Evolutionary conservation across 208 protist genomes (phyloP).

Genomic region (Crithidia sp.): DNA sequence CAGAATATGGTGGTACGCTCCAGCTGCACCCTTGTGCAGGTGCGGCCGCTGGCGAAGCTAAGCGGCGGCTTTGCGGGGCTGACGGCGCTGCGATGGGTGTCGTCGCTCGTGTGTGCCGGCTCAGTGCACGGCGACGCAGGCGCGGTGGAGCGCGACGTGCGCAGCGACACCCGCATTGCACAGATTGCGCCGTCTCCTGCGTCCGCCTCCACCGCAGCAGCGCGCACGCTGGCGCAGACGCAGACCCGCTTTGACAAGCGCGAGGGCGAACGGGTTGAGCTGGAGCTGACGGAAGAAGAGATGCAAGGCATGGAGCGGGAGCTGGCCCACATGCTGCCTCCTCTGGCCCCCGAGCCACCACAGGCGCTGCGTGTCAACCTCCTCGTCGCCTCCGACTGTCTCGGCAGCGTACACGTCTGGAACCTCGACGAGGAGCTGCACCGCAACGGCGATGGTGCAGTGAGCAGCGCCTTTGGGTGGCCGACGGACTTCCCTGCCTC

Average conservation of each 20-base stretch:
- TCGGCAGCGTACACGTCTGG: slow-evolving; percentile 86
- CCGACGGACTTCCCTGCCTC: slow-evolving; percentile 18
- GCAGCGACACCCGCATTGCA: slow-evolving; percentile 7
- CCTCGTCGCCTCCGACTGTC: slow-evolving; percentile 76
- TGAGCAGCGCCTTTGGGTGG: slow-evolving; percentile 7
- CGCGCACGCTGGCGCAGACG: slow-evolving; percentile 50
- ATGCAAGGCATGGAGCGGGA: slow-evolving; percentile 84
- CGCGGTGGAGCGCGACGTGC: slow-evolving; percentile 38
- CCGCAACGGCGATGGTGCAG: slow-evolving; percentile 7
- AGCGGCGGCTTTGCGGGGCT: slow-evolving; percentile 82
- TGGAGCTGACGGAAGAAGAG: slow-evolving; percentile 67
- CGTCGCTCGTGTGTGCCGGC: slow-evolving; percentile 71
- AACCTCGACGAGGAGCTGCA: slow-evolving; percentile 86
- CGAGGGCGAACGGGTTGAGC: slow-evolving; percentile 66
- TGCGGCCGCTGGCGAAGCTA: slow-evolving; percentile 79
- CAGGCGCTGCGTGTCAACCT: slow-evolving; percentile 81
- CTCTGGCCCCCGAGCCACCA: slow-evolving; percentile 57
- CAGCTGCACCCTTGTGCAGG: slow-evolving; percentile 76
- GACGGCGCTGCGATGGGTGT: slow-evolving; percentile 76
- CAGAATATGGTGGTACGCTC: slow-evolving; percentile 62
- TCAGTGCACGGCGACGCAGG: slow-evolving; percentile 19
- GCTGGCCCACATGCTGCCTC: slow-evolving; percentile 71
- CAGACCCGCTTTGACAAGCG: slow-evolving; percentile 77
- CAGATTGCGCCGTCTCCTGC: slow-evolving; percentile 32
- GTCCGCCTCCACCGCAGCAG: slow-evolving; percentile 46